phyloP scores from a whole-genome alignment of 306 rosid species.

The Citrullus mucosospermus region DNA sequence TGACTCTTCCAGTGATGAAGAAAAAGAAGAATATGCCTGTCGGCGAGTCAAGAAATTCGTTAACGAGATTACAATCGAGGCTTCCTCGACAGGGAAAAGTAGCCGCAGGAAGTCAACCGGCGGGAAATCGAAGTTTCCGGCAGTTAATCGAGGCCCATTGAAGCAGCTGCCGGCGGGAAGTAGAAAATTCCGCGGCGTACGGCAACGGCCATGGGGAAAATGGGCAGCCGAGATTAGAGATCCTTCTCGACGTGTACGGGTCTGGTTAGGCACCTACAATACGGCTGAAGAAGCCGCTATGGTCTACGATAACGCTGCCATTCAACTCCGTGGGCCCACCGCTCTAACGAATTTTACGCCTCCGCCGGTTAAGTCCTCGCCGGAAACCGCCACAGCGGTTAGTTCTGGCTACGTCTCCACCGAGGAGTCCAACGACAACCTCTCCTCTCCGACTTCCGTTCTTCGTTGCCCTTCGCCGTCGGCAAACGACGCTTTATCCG shows the following conservation, averaged over 20 bases:
- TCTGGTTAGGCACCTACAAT: slow-evolving; percentile 86
- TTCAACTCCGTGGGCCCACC: slow-evolving; percentile 74
- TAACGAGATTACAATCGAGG: slow-evolving; percentile 48
- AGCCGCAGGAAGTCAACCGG: neutral
- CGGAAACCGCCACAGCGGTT: neutral
- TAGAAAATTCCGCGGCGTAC: slow-evolving; percentile 68
- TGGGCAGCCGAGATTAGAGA: slow-evolving; percentile 99
- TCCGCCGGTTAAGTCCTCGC: slow-evolving; percentile 10
- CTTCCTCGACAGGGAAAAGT: slow-evolving; percentile 15
- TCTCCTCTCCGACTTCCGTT: slow-evolving; percentile 64
- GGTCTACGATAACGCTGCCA: slow-evolving; percentile 92
- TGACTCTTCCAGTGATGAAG: slow-evolving; percentile 80
- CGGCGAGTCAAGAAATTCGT: slow-evolving; percentile 40
- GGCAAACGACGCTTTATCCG: slow-evolving; percentile 34
- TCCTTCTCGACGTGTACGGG: slow-evolving; percentile 67
- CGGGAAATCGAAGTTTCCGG: neutral
- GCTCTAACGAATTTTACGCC: slow-evolving; percentile 66
- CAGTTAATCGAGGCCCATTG: slow-evolving; percentile 1
- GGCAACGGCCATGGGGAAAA: slow-evolving; percentile 98
- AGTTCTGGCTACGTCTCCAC: slow-evolving; percentile 23
- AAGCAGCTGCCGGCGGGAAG: slow-evolving; percentile 16
- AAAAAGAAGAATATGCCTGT: slow-evolving; percentile 2
- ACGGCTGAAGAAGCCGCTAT: slow-evolving; percentile 93
- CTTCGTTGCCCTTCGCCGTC: slow-evolving; percentile 36
- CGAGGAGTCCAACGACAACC: slow-evolving; percentile 29